A percentile compares a stretch with the other conserved stretches of the same genome.
Evolutionary conservation across 306 rosid species (phyloP).

Genomic region (Urtica urens): DNA sequence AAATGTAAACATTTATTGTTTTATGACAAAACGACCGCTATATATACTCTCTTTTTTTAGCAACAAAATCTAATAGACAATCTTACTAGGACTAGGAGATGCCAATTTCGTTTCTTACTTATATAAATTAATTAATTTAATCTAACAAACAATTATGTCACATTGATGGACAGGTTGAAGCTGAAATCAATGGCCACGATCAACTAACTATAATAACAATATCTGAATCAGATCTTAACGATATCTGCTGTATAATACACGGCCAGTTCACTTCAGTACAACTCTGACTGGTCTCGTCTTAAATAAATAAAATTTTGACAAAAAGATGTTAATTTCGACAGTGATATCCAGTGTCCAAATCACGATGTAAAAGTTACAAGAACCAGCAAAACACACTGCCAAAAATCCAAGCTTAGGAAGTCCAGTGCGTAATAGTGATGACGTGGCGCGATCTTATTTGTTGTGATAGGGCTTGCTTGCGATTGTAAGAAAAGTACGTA

Average conservation of each 20-base stretch:
- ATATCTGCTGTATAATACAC: not conserved
- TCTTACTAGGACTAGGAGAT: no score
- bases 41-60: no score
- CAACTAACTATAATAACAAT: not conserved
- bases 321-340: slow-evolving; percentile 2
- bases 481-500: not conserved
- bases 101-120: no score
- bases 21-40: no score
- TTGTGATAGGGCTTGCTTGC: not conserved
- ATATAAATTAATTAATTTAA: no score
- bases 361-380: slow-evolving; percentile 20
- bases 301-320: not conserved
- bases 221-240: not conserved
- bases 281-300: not conserved
- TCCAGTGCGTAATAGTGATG: not conserved
- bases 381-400: slow-evolving; percentile 9
- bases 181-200: slow-evolving; percentile 3
- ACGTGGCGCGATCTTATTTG: slow-evolving; percentile 2
- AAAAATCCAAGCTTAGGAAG: not conserved
- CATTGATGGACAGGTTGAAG: slow-evolving; percentile 3
- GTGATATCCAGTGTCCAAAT: slow-evolving; percentile 20
- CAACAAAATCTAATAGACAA: no score
- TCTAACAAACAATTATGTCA: no score
- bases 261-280: not conserved
- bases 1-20: no score